Evolutionary conservation across 257 asterid species (phyloP), one percentile per base, ranked within the genome.

Genomic region (Solanum acaule): DNA sequence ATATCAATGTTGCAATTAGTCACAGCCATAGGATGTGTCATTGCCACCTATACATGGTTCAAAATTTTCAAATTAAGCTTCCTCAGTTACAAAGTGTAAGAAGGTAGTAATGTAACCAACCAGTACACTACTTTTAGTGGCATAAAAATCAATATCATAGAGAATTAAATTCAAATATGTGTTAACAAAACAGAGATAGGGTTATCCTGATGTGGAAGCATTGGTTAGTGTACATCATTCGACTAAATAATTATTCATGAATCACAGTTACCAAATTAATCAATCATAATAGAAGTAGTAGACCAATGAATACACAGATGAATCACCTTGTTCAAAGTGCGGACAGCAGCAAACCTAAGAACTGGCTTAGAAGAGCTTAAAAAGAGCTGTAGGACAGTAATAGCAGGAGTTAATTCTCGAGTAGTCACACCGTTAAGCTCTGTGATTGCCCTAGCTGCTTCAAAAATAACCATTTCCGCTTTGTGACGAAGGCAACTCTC

Each of bases 361-460:
- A 96, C 99, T 9, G 99, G 99, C 93, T 96, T 96, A 10, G 98
- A 93, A 87, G 99, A 96, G 91, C 98, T 96, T 87, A 96, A 89
- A 92, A 95, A 95, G 88, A 96, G 97, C 92, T 96, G 99, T 70
- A 96, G 89, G 31, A 95, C 98, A 90, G 98, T 95, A 85, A 96
- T 94, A 87, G 99, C 99, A 63, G 99, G 98, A 89, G 98, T 95
- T 93, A 96, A 88, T 93, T 96, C 99, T 76, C 99, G 94, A 89
- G 93, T 93, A 81, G 98, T 91, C 88, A 96, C 98, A 71, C 94
- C 92, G 93, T 89, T 94, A 90, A 96, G 89, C 89, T 95, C 98
- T 75, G 99, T 96, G 90, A 96, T 96, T 91, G 99, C 98, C 93
- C 97, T 93, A 44, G 98, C 99, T 90, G 99, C 99, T 94, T 96